Base-by-base conservation (phyloP, 2,329 filamentous ascomycete genomes). In the Colletotrichum sp. region DNA sequence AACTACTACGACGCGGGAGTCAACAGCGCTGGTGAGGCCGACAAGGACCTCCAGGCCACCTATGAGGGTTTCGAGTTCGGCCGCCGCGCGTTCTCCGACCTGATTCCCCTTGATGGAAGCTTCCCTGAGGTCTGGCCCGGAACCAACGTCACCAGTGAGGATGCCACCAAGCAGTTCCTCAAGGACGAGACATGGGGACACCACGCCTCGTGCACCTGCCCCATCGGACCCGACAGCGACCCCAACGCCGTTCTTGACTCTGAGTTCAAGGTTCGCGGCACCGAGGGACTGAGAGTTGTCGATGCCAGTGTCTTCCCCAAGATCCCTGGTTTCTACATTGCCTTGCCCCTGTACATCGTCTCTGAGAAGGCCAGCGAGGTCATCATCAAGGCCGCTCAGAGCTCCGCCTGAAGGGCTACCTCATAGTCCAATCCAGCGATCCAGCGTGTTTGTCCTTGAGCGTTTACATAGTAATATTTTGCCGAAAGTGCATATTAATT, bases 201-300 rank as follows among this genome's bases (percentile, higher is more conserved):
- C 80, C 91, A 93, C 80, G 89, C 89, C 2, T 89, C 87, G 0
- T 89, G 89, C 78, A 91, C 90, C 0, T 89, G 87, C 67, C 85
- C 89, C 1, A 93, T 93, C 71, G 91, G 91, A 3, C 83, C 86
- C 1, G 88, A 90, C 30, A 84, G 84, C n/a, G 90, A 93, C 79
- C 82, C 85, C 3, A 88, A 88, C 80, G 91, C 90, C 3, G 90
- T 92, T 4, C 80, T 93, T 62, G 90, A 93, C 81, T 86, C 85
- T 0, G 84, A 89, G 63, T 92, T 93, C 80, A 84, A 87, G 15
- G 92, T 94, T 1, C 84, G 89, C 13, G 90, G 90, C 1, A 88
- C 91, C 0, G 81, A 85, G 2, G 88, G 89, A 0, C 80, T 93
- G 64, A 84, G 92, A 28, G 92, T 93, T 5, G 92, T 94, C 0